Evolutionary conservation across 805 yeast genomes (phyloP).

Genomic region (Blastobotrys peoriensis): DNA sequence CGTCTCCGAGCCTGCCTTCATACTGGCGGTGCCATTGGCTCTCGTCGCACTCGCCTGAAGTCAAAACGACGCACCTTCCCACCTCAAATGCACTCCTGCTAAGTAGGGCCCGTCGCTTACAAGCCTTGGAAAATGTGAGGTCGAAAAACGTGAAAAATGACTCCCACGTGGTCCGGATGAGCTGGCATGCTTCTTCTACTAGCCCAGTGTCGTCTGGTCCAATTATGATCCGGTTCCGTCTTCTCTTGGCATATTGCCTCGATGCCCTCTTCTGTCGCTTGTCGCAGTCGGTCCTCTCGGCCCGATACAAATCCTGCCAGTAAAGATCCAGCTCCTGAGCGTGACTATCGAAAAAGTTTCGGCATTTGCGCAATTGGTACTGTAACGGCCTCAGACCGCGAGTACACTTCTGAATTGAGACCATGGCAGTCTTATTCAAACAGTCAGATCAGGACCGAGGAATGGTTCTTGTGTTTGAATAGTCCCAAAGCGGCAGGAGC

Average conservation of each 20-base stretch:
- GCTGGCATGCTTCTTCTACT: not conserved
- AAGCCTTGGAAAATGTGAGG: not conserved
- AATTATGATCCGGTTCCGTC: not conserved
- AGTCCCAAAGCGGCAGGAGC: no score
- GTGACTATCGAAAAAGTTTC: not conserved
- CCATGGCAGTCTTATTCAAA: no score
- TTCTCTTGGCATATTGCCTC: not conserved
- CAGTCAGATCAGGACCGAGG: no score
- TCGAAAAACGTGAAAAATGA: not conserved
- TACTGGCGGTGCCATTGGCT: slow-evolving; percentile 1
- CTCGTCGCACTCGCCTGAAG: not conserved
- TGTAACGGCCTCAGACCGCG: slow-evolving; percentile 5
- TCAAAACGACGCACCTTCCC: slow-evolving; percentile 5
- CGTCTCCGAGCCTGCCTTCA: not conserved
- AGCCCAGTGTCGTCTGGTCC: no score
- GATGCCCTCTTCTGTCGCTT: not conserved
- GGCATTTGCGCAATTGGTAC: not conserved
- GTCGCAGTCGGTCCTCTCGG: no score
- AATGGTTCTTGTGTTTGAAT: no score
- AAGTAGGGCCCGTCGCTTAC: not conserved
- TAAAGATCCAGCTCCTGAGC: no score
- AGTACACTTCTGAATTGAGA: slow-evolving; percentile 4
- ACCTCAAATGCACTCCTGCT: slow-evolving; percentile 2
- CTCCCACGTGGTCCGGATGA: not conserved
- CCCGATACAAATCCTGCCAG: no score